phyloP scores from a whole-genome alignment of 192 early-diverging fungal species.

The Borealophlyctis nickersoniae region DNA sequence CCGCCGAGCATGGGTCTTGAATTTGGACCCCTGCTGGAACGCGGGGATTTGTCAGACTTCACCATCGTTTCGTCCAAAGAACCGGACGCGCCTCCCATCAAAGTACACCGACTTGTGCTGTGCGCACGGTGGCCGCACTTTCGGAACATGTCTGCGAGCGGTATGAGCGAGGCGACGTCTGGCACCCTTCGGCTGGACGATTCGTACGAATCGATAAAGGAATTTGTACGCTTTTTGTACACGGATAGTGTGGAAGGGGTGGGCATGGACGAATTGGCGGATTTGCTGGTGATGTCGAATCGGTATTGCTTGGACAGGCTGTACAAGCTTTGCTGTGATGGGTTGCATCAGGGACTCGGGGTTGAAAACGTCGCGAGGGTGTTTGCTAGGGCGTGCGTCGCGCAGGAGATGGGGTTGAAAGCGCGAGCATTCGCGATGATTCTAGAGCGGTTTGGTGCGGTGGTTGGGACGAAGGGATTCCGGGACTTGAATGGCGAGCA shows the following conservation, averaged over 20 bases:
- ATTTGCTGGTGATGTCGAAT: conserved; percentile 59
- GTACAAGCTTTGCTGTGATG: conserved; percentile 42
- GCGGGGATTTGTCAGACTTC: conserved; percentile 51
- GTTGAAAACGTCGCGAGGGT: conserved; percentile 55
- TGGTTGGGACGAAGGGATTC: conserved; percentile 55
- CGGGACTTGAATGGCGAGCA: conserved; percentile 47
- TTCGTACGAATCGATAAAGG: conserved; percentile 42
- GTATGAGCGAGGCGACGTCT: conserved; percentile 51
- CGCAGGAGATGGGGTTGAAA: conserved; percentile 50
- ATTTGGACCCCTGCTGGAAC: conserved; percentile 40
- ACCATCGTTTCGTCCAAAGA: conserved; percentile 35
- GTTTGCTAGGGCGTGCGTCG: conserved; percentile 50
- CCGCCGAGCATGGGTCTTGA: conserved; percentile 32
- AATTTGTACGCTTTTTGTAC: conserved; percentile 58
- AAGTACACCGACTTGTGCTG: conserved; percentile 56
- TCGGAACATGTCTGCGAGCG: conserved; percentile 48
- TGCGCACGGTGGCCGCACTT: conserved; percentile 67
- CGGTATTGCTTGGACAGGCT: conserved; percentile 57
- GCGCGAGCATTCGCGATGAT: conserved; percentile 52
- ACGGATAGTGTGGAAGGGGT: conserved; percentile 52
- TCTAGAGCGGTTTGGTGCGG: conserved; percentile 57
- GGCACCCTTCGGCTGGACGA: conserved; percentile 51
- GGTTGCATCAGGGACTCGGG: conserved; percentile 44
- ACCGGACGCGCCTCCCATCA: conserved; percentile 40
- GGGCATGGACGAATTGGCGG: conserved; percentile 38